Evolutionary conservation across 257 asterid species (phyloP).

Genomic region (Solanum boliviense): DNA sequence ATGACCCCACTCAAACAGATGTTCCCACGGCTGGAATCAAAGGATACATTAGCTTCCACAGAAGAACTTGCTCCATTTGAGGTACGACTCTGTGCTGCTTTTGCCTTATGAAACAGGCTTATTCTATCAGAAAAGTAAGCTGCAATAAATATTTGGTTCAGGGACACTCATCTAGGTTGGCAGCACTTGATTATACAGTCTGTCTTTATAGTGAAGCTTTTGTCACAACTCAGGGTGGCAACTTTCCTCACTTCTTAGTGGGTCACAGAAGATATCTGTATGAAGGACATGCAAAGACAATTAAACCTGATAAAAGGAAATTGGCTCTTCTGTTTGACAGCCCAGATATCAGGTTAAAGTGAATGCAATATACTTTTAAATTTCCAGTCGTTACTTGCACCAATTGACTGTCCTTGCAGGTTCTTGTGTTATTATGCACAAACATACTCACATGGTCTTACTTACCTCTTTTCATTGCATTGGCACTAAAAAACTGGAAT

Average conservation of each 20-base stretch:
- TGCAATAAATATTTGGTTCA: constrained; percentile 11
- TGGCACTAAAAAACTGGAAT: not conserved
- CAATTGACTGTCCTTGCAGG: not conserved
- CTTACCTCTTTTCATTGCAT: not conserved
- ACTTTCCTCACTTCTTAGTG: constrained; percentile 94
- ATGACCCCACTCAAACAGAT: constrained; percentile 94
- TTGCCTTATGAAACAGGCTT: not conserved
- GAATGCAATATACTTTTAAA: not conserved
- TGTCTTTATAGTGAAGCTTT: constrained; percentile 95
- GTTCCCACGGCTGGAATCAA: constrained; percentile 78
- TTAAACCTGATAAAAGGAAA: constrained; percentile 92
- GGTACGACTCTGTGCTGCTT: constrained; percentile 22
- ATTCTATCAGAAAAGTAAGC: not conserved
- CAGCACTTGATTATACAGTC: constrained; percentile 95
- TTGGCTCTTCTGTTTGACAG: constrained; percentile 70
- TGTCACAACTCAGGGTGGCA: constrained; percentile 94
- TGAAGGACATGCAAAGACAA: constrained; percentile 82
- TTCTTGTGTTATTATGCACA: not conserved
- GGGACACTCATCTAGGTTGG: constrained; percentile 97
- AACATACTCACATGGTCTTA: not conserved
- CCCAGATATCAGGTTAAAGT: constrained; percentile 61
- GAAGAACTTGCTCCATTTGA: constrained; percentile 79
- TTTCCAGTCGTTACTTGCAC: not conserved
- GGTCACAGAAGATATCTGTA: constrained; percentile 89
- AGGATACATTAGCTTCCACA: constrained; percentile 61